Base-by-base conservation (phyloP, 257 asterid genomes). In the Plectranthus barbatus region DNA sequence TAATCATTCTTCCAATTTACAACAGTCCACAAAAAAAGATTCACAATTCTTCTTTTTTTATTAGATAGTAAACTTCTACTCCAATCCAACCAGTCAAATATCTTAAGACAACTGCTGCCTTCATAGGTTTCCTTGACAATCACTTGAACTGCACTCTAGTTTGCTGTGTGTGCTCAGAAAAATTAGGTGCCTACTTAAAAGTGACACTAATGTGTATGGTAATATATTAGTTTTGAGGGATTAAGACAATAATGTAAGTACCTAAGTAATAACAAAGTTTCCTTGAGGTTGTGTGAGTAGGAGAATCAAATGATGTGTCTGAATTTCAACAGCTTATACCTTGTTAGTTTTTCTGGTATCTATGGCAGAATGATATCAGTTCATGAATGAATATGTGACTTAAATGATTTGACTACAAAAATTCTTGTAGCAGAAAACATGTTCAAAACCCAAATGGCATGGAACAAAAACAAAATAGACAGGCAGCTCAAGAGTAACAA, bases 71-170 rank as follows among this genome's bases (percentile, higher is more conserved):
- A 37, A 72, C 86, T 74, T 77, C 64, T 33, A 62, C 60, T 68
- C 60, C 75, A 80, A 75, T 75, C 66, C 68, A 77, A 77, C 79
- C 82, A 68, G 74, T 62, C 64, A 60, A 56, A 55, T 15, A 50
- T 63, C 51, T 50, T 57, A 48, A 59, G 63, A 62, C 67, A 70
- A 40, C 46, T 12, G 57, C 66, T 68, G 66, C 39, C 73, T 58
- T 71, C 56, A 66, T 71, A 33, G 60, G 71, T 69, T n/a, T 69
- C 72, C 74, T 72, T 40, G 58, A 44, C 74, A 71, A 64, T 39
- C 78, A 73, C 75, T 68, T 66, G 33, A 58, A 54, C 44, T 57
- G 36, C 66, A 67, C 74, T 71, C 42, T 13, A 57, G n/a, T 40
- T 66, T 59, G 23, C 33, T 64, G 64, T 64, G 64, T 64, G 62